Base-by-base conservation (phyloP, 345 rosid species). In the Acer saccharum region DNA sequence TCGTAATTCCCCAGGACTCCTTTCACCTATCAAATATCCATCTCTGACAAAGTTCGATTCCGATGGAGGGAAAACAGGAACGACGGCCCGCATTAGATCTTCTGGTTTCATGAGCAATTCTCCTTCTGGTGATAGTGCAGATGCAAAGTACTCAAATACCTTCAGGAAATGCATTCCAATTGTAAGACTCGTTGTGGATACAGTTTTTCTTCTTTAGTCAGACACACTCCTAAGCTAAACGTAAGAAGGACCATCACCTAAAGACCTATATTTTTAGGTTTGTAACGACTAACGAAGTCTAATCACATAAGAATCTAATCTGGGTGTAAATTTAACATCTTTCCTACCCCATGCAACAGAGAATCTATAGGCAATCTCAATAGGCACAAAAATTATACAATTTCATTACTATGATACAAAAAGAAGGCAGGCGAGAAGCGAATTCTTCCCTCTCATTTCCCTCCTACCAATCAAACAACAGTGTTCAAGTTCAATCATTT, bases 1-100 rank as follows among this genome's bases (percentile, higher is more conserved):
- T 20, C 83, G 82, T 72, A 96, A 81, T 25, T 94, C 94, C 46
- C 99, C 98, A 0, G 99, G 95, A 74, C 77, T 85, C 81, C 98
- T 84, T 86, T 96, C 99, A 71, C 99, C 99, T 68, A 68, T 82
- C 90, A 96, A 85, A 85, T 84, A 96, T 43, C 99, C 99, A 23
- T 92, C 98, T 77, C 99, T 90, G 62, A 96, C 93, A 25, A 87
- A 81, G 72, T 89, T 74, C 21, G 99, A 96, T 79, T 92, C 98
- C 3, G 98, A 91, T 46, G 99, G 97, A 81, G 99, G 98, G 81
- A 96, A 96, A 61, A 96, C 98, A 7, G 98, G 98, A 41, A 94
- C 93, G 9, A 88, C 81, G 2, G 99, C 99, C 3, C 98, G 90
- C 99, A 96, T 96, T 81, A 96, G 80, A 86, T 96, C 99, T 25